phyloP scores from a whole-genome alignment of 768 basidiomycete genomes.

The Lactifluus rugatus region DNA sequence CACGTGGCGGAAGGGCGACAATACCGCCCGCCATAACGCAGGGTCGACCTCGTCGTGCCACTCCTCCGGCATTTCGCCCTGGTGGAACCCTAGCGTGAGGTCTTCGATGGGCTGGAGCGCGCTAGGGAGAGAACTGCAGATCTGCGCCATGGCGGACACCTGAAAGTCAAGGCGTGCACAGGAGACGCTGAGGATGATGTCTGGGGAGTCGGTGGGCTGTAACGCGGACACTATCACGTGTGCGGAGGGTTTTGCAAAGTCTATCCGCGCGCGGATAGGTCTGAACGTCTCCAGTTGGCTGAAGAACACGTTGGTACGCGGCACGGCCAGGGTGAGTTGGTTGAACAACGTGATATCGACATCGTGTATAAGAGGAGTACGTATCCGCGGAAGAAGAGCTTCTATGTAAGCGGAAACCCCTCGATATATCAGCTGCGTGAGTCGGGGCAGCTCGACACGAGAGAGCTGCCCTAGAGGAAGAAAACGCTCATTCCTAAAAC shows the following conservation, averaged over 20 bases:
- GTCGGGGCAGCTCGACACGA: slow-evolving; percentile 3
- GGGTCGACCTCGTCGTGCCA: background rate
- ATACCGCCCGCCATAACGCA: slow-evolving; percentile 1
- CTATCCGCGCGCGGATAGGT: background rate
- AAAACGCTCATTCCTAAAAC: background rate
- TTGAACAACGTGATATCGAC: slow-evolving; percentile 8
- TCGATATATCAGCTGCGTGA: slow-evolving; percentile 6
- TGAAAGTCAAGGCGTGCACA: slow-evolving; percentile 9
- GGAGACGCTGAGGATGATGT: background rate
- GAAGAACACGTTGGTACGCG: background rate
- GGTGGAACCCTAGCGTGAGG: slow-evolving; percentile 6
- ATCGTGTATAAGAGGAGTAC: background rate
- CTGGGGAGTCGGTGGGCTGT: background rate
- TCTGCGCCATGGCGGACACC: background rate
- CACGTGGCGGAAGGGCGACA: background rate
- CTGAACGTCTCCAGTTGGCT: background rate
- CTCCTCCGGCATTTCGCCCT: background rate
- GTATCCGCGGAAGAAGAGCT: slow-evolving; percentile 4
- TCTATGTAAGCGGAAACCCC: slow-evolving; percentile 8
- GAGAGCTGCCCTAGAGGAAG: background rate
- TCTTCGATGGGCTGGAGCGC: background rate
- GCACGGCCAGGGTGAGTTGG: slow-evolving; percentile 3
- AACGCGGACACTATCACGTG: background rate
- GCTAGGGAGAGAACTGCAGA: background rate
- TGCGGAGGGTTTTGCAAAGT: background rate